Evolutionary conservation across 1,139 yeast species (phyloP), one percentile per base, ranked within the genome.

Genomic region (Candida albicans): DNA sequence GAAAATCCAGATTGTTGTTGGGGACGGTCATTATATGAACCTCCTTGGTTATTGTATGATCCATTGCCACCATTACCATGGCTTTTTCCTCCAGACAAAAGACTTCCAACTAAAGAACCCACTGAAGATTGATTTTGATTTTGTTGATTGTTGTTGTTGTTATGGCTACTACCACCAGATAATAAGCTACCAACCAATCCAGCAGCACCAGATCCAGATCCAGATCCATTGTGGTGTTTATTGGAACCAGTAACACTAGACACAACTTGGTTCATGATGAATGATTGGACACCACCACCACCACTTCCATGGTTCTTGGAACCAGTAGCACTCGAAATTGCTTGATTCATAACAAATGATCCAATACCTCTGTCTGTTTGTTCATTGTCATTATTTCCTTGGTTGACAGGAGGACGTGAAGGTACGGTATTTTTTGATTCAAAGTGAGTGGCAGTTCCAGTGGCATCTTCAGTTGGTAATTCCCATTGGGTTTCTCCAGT

Each of bases 401-500:
- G 35, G 12, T 15, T 18, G 2, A 26, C 15, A 14, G 40, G 13
- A 7, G 38, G 10, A 4, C 44, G 33, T 11, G 46, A 25, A 12
- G 43, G 13, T 11, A 29, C 10, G 13, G 9, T 31, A 35, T 31
- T 24, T 39, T 41, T 33, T 33, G 39, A 34, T 8, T 30, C 34
- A n/a, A 39, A 30, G 9, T 27, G 37, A 5, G 37, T n/a, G 8
- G 13, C 40, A 28, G 36, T 30, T 22, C 37, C 22, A 11, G 11
- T 24, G 8, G 36, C 40, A 15, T 35, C 44, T 26, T 41, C 65
- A 22, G 31, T 24, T 5, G 54, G 54, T 10, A 42, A n/a, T 8
- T 51, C 54, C 54, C 54, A 64, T 40, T 61, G 67, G 2, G 65
- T 55, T 39, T 53, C 42, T 2, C 62, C 61, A 3, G 64, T 60